Base-by-base conservation (phyloP, 2,329 filamentous ascomycete species). In the Fusarium tupiense region DNA sequence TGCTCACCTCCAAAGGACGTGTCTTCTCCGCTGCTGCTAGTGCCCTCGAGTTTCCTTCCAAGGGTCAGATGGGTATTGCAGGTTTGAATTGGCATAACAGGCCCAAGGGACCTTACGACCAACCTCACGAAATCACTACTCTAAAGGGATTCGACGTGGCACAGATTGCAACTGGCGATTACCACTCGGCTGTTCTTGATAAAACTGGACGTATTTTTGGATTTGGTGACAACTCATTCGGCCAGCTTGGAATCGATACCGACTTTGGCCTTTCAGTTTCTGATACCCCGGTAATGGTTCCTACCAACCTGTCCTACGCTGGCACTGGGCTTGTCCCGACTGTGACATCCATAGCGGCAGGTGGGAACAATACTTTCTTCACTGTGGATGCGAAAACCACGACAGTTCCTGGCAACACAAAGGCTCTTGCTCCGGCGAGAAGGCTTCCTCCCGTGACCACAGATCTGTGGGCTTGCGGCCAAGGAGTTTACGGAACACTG, bases 221-320 rank as follows among this genome's bases (percentile, higher is more conserved):
- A 12, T 98, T 97, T 84, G 96, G 96, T 43, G 95, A 98, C 82
- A 98, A 98, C 83, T 91, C 91, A 0, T 89, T 90, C 49, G 96
- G 96, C n/a, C 96, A 98, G 82, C 88, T 98, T 8, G 96, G 96
- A n/a, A 91, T 96, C 77, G 90, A 94, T 58, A 90, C 89, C 61
- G 90, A 91, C 56, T 81, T 88, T 0, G 89, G 92, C 35, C 85
- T 89, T 22, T 86, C 90, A 13, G 89, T 85, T 65, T 85, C 93
- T 31, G 93, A 96, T 73, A 87, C 88, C 0, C 95, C 96, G 0
- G 90, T 91, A 8, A 87, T 91, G 11, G 81, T 98, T 5, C 89
- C 93, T 2, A 88, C 94, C 44, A 88, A 90, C 69, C 90, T 89
- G 70, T 89, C 97, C 11, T 98, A 98, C 81, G 86, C 87, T 50